Base-by-base conservation (phyloP, 2,329 filamentous ascomycete genomes). In the Thyridium curvatum region DNA sequence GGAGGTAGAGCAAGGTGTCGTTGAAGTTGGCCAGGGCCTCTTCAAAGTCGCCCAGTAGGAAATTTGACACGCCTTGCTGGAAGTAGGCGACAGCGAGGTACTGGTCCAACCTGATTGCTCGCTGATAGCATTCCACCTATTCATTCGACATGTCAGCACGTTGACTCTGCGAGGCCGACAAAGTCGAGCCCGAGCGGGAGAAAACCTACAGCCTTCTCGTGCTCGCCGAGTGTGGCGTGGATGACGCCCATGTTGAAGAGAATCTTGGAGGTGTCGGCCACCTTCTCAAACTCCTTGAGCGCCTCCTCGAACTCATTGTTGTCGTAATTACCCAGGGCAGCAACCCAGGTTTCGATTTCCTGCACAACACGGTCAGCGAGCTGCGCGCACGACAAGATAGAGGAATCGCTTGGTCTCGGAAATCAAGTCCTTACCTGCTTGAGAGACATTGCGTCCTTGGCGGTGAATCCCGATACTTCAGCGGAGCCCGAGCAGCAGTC, bases 311-410 rank as follows among this genome's bases (percentile, higher is more conserved):
- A 97, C 57, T 98, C 88, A 66, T 95, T 94, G 67, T 91, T 93
- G 67, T 98, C 93, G 69, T 98, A 98, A 59, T 84, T 83, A 52
- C 72, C 81, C 40, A 98, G 79, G 64, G 93, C 93, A 60, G 83
- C 73, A 50, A 97, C 93, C 93, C 93, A 98, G 36, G 88, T 94
- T 69, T 97, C 91, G 64, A 98, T 98, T 84, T 98, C 93, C 90
- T 94, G 47, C 43, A 37, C 32, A 37, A 36, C 32, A 32, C 43
- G 39, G 41, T 43, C 36, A 33, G 18, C 30, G 16, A 26, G 21
- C 21, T 26, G 21, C 10, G 21, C 21, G 6, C 10, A 26, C 10
- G 21, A 10, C 6, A 6, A 26, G 21, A 26, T 10, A 26, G 10
- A 10, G 10, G 6, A 26, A 26, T 26, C 6, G 10, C 10, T 26